Base-by-base conservation (phyloP, 495 filamentous ascomycete genomes). In the Letharia lupina region DNA sequence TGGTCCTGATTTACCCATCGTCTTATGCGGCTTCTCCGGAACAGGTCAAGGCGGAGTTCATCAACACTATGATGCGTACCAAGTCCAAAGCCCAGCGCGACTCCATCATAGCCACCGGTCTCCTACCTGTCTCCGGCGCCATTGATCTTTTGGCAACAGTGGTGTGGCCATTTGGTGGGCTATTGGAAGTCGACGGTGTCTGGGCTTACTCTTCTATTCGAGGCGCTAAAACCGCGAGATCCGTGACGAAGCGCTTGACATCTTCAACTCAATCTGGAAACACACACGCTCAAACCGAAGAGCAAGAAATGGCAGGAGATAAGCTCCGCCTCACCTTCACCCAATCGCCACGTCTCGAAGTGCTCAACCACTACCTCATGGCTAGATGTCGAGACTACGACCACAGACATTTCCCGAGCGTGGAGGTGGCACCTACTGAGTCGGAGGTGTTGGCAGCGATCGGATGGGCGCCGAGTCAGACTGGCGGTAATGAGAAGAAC, bases 161-260 rank as follows among this genome's bases (percentile, higher is more conserved):
- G 10, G 47, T 75, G 28, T 75, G 74, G 74, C 74, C 74, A 0
- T 75, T 78, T 50, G 76, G 76, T 18, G 76, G 76, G 1, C 62
- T 78, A n/a, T 63, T 72, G 9, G 73, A 77, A 62, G 67, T 77
- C 23, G 70, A 74, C 33, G 65, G 68, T 18, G 76, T 78, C 4
- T 77, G 76, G 76, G 71, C 74, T 23, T 75, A 76, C 60, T 69
- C 75, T 5, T 74, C 72, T 12, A 77, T 77, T 52, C 65, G 73
- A 15, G 76, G 76, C 23, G 71, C 76, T 9, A 72, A 75, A 63
- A 73, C 71, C 11, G 70, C 70, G 8, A 56, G 74, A 15, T 69
- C 62, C 15, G 68, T 74, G 1, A 75, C 74, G 5, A 76, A 75
- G 54, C 67, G 74, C 15, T 61, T 76, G 6, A 68, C 69, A 10